A percentile compares a stretch with the other conserved stretches of the same genome.
Evolutionary conservation across 306 rosid genomes (phyloP).

Genomic region (Sesbania bispinosa): DNA sequence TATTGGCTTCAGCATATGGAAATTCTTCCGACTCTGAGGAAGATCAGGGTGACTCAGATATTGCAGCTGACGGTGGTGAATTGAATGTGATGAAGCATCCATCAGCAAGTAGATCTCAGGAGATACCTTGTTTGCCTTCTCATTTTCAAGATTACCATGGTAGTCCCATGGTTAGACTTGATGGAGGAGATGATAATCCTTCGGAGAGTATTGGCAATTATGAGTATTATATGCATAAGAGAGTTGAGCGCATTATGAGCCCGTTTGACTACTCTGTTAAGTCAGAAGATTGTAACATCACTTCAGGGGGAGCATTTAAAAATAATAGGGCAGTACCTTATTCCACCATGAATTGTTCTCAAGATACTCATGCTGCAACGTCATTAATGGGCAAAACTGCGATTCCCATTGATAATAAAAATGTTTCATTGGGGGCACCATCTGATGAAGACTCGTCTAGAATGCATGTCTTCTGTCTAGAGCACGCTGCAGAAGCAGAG

Average conservation of each 20-base stretch:
- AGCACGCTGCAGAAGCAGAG: conserved; percentile 76
- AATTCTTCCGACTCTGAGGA: conserved; percentile 74
- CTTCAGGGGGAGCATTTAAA: conserved; percentile 34
- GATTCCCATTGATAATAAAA: conserved; percentile 32
- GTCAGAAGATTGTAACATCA: conserved; percentile 31
- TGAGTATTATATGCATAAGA: conserved; percentile 34
- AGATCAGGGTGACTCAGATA: conserved; percentile 46
- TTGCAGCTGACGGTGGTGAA: conserved; percentile 25
- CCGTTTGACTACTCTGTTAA: conserved; percentile 35
- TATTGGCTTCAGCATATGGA: conserved; percentile 68
- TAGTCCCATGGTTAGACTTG: conserved; percentile 16
- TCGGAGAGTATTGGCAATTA: neutral
- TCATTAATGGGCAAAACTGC: conserved; percentile 37
- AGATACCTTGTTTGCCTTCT: conserved; percentile 38
- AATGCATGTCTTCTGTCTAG: conserved; percentile 79
- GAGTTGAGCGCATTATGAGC: conserved; percentile 24
- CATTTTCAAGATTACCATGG: conserved; percentile 22
- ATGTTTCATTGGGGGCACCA: conserved; percentile 36
- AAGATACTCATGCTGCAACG: conserved; percentile 35
- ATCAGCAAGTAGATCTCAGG: conserved; percentile 38
- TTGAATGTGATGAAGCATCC: conserved; percentile 30
- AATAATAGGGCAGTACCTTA: conserved; percentile 25
- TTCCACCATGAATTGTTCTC: conserved; percentile 25
- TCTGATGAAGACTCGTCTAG: conserved; percentile 71
- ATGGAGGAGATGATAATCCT: conserved; percentile 21